Evolutionary conservation across 208 protist genomes (phyloP).

Genomic region (Trypanosomatidae sp.): DNA sequence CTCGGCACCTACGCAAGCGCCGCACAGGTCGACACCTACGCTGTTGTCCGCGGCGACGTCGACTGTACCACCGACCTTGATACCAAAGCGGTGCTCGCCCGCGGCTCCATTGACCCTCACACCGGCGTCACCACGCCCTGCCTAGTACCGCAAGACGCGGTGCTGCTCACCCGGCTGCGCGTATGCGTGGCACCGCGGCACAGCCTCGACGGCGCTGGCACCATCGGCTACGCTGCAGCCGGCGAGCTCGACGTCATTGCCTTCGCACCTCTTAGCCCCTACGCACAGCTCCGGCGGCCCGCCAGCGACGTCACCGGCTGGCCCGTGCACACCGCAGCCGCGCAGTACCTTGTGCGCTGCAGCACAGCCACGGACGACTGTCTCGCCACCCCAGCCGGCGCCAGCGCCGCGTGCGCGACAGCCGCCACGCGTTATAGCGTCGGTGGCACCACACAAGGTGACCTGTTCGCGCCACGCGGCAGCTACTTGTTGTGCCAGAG

Average conservation of each 20-base stretch:
- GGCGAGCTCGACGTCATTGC: constrained; percentile 22
- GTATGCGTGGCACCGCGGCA: constrained; percentile 27
- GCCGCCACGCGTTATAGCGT: constrained; percentile 22
- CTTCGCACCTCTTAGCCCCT: constrained; percentile 16
- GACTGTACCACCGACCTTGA: constrained; percentile 5
- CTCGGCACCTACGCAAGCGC: neutral
- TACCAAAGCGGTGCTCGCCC: constrained; percentile 12
- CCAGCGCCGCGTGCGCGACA: constrained; percentile 19
- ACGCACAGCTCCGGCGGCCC: constrained; percentile 10
- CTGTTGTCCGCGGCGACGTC: neutral
- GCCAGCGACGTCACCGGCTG: constrained; percentile 29
- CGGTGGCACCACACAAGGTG: constrained; percentile 20
- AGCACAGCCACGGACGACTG: constrained; percentile 10
- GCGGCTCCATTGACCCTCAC: constrained; percentile 27
- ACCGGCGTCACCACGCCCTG: constrained; percentile 27
- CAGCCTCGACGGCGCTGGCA: constrained; percentile 7
- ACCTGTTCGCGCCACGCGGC: constrained; percentile 21
- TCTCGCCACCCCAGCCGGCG: neutral
- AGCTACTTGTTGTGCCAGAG: constrained; percentile 53
- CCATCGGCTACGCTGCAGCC: constrained; percentile 27
- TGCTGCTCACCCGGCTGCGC: constrained; percentile 1
- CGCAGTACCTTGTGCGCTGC: constrained; percentile 48
- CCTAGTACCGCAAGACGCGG: constrained; percentile 18
- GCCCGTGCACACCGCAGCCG: constrained; percentile 27
- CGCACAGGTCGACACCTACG: constrained; percentile 1